Conservation (phyloP, 768 basidiomycete genomes). For the Cystobasidium onofrii region DNA sequence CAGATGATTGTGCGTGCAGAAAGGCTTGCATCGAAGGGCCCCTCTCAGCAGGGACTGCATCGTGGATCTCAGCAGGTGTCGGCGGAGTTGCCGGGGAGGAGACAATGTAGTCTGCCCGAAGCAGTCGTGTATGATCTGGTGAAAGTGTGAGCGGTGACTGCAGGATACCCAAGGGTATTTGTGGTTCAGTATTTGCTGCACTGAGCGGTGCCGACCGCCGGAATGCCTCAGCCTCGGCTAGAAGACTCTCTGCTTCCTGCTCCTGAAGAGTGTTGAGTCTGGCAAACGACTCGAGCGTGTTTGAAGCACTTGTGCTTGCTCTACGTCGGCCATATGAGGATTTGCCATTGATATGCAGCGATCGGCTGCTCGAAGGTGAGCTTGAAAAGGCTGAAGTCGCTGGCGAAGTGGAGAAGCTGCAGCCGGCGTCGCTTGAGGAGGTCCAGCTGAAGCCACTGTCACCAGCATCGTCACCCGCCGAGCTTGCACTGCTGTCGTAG, state of each 20-base stretch:
- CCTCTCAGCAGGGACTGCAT: neutral
- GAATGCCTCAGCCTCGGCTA: neutral
- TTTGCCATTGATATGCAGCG: neutral
- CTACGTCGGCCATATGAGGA: neutral
- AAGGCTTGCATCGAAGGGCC: neutral
- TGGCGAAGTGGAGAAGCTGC: neutral
- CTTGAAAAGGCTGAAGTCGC: neutral
- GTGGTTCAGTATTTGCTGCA: neutral
- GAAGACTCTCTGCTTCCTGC: neutral
- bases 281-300: neutral
- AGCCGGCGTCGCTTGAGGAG: neutral
- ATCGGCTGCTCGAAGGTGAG: neutral
- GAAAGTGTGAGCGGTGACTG: neutral
- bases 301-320: conserved; percentile 1
- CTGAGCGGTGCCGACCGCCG: neutral
- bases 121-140: neutral
- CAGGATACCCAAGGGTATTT: neutral
- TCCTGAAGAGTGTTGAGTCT: conserved; percentile 3
- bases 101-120: neutral
- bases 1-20: neutral
- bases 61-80: neutral
- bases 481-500: neutral
- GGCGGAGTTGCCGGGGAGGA: neutral
- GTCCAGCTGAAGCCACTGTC: neutral
- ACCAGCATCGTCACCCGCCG: neutral